Percentiles rank a stretch among this genome's conserved stretches.
phyloP scores from a whole-genome alignment of 2,329 filamentous ascomycete genomes.

The Paramyrothecium sp. region DNA sequence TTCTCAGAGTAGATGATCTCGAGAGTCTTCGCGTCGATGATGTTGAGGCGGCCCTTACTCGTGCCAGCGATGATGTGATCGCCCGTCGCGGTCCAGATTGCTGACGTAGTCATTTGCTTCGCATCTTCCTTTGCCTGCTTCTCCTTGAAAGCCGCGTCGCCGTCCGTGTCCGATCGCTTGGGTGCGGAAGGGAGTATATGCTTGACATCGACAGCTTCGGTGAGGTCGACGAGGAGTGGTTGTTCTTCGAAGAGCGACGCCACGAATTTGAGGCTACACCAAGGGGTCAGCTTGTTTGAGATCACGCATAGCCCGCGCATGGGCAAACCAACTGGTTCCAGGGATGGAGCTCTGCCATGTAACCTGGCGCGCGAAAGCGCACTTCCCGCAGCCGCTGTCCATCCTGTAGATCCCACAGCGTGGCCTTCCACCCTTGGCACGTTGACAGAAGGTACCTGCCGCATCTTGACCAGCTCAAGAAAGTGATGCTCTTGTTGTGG shows the following conservation, averaged over 20 bases:
- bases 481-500: conserved; percentile 91
- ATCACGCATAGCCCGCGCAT: neutral
- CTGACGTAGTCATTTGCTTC: conserved; percentile 91
- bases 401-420: conserved; percentile 84
- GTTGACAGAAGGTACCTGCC: conserved; percentile 89
- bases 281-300: conserved; percentile 15
- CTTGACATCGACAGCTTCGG: conserved; percentile 67
- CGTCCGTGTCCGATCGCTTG: conserved; percentile 68
- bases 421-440: conserved; percentile 94
- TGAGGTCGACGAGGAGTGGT: conserved; percentile 82
- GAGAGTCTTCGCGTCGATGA: conserved; percentile 79
- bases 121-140: conserved; percentile 90
- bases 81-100: conserved; percentile 81
- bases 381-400: conserved; percentile 75
- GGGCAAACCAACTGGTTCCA: conserved; percentile 67
- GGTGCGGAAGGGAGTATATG: conserved; percentile 79
- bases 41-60: conserved; percentile 93
- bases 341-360: conserved; percentile 93
- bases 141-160: conserved; percentile 68
- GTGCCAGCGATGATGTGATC: conserved; percentile 91
- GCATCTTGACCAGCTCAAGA: conserved; percentile 90
- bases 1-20: conserved; percentile 88
- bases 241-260: conserved; percentile 93
- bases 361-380: conserved; percentile 88
- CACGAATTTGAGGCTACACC: conserved; percentile 74